Evolutionary conservation across 306 rosid species (phyloP).

Genomic region (Medicago lupulina): DNA sequence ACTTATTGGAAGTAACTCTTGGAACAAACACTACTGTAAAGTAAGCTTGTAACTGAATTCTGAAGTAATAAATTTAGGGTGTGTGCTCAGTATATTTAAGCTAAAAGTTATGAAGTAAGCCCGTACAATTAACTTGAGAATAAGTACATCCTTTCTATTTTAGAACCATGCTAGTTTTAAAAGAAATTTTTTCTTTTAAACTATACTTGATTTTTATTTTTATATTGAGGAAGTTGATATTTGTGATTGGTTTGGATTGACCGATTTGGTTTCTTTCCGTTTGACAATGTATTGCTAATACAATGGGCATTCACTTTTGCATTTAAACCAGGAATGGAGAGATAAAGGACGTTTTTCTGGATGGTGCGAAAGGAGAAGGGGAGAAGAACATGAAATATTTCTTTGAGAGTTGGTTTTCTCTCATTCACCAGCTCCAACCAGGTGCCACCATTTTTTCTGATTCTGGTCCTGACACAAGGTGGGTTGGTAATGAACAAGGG

Average conservation of each 20-base stretch:
- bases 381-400: slow-evolving; percentile 82
- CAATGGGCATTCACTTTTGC: slow-evolving; percentile 9
- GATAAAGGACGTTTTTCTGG: slow-evolving; percentile 70
- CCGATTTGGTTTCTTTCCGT: not conserved
- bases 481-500: slow-evolving; percentile 86
- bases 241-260: slow-evolving; percentile 9
- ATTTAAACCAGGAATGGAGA: slow-evolving; percentile 72
- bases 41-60: no score
- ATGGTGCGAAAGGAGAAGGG: slow-evolving; percentile 86
- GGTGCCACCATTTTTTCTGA: slow-evolving; percentile 77
- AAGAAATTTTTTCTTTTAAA: not conserved
- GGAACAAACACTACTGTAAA: no score
- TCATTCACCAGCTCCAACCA: slow-evolving; percentile 90
- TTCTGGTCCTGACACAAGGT: slow-evolving; percentile 85
- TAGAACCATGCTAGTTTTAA: not conserved
- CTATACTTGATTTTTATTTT: not conserved
- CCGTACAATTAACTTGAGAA: not conserved
- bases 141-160: not conserved
- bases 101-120: not conserved
- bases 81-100: not conserved
- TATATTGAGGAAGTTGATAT: not conserved
- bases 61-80: slow-evolving; percentile 1
- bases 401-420: slow-evolving; percentile 72
- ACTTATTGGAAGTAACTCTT: no score
- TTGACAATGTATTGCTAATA: not conserved